phyloP scores from a whole-genome alignment of 106 monocot species.

The Dendrobium chrysotoxum region DNA sequence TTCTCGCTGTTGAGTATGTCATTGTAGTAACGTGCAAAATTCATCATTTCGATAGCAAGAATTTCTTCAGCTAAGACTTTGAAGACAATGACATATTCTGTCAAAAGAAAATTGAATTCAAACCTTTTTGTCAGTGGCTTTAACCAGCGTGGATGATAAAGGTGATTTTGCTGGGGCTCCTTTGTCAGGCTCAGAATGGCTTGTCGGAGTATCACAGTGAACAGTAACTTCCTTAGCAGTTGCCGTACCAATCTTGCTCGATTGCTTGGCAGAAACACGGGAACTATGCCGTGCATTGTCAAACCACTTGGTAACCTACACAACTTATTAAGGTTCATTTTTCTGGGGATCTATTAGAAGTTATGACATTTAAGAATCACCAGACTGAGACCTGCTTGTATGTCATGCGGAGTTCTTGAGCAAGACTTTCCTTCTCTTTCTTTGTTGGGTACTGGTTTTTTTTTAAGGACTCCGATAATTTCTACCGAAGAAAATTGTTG shows the following conservation, averaged over 20 bases:
- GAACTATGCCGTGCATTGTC: neutral
- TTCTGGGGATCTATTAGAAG: neutral
- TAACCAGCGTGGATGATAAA: neutral
- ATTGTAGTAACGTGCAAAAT: neutral
- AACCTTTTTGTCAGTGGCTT: slow-evolving; percentile 2
- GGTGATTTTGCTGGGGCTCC: neutral
- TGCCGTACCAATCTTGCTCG: neutral
- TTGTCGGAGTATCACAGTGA: neutral
- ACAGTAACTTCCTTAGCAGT: neutral
- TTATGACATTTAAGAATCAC: neutral
- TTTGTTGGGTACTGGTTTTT: slow-evolving; percentile 25
- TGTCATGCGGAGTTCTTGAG: slow-evolving; percentile 21
- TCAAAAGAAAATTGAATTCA: neutral
- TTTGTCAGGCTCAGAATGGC: neutral
- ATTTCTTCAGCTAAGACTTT: too few relatives aligned
- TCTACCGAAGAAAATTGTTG: slow-evolving; percentile 3
- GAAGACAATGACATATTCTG: neutral
- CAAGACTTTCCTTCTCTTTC: slow-evolving; percentile 15
- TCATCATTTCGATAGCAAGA: neutral
- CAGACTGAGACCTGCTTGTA: slow-evolving; percentile 11
- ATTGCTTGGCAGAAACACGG: slow-evolving; percentile 1
- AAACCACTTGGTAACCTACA: slow-evolving; percentile 8
- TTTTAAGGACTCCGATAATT: slow-evolving; percentile 20
- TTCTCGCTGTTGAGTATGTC: neutral
- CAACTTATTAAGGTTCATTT: neutral